Evolutionary conservation across 2,329 filamentous ascomycete species (phyloP), one percentile per base, ranked within the genome.

Genomic region (Phaeoacremonium minimum): DNA sequence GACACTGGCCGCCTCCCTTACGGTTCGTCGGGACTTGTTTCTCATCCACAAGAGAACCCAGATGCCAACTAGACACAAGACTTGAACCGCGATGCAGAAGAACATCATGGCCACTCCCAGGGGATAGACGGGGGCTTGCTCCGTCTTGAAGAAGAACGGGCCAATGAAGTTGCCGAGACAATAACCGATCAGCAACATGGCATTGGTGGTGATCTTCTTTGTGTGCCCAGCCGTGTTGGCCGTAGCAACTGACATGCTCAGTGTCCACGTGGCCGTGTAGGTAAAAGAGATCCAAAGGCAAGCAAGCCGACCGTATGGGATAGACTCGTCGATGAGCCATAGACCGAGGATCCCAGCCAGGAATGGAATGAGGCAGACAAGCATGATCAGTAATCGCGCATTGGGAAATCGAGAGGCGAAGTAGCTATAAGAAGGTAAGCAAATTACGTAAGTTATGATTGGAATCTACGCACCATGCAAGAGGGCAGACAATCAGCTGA

Each of bases 71-170:
- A 37, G 29, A 8, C 14, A 18, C 15, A 37, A 17, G 11, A 37
- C 20, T 30, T 37, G 35, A 6, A 37, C 15, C 9, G 11, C 35
- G 14, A 37, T 19, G 20, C 35, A 42, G 15, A 53, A 46, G 12
- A 53, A 33, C 40, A 55, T 45, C 4, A 50, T 52, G 32, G 50
- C 46, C 5, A 53, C 51, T 1, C 50, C 50, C 7, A 52, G 18
- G 1, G 43, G 33, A 29, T 53, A 55, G 3, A 35, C 35, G 2
- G 52, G 51, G 2, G 52, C 51, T 30, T 55, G 51, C 8, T 48
- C 37, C 2, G 40, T 36, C 14, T 47, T 50, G 37, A 50, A 55
- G 26, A 55, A 55, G 39, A 55, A 53, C 5, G 52, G 52, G 1
- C 52, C 45, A 3, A 50, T 45, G 18, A 55, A 26, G n/a, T 38